These are phyloP conservation scores for Trichoderma gracile DNA, from an alignment of 2,329 filamentous ascomycete genomes.

Conservation along the genomic window DNA sequence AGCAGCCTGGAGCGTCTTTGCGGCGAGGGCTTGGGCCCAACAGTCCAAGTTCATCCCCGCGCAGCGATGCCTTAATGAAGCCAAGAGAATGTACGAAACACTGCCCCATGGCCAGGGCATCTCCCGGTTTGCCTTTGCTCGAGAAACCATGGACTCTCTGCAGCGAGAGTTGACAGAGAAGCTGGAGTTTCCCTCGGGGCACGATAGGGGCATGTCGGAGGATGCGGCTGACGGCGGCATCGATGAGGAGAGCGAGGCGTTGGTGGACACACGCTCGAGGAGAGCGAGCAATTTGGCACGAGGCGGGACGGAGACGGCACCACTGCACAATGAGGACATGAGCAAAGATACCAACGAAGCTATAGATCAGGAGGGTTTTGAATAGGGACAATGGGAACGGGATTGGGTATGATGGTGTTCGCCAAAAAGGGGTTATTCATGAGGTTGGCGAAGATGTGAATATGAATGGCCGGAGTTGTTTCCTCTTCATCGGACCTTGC, in stretches of 20 bases:
- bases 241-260: conserved; percentile 57
- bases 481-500: not conserved
- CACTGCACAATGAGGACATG: conserved; percentile 41
- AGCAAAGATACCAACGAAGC: conserved; percentile 30
- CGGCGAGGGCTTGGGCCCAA: conserved; percentile 79
- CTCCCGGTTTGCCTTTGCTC: conserved; percentile 52
- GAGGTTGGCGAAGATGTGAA: not conserved
- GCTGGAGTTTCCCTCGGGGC: conserved; percentile 40
- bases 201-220: conserved; percentile 42
- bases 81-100: conserved; percentile 56
- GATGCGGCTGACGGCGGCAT: conserved; percentile 45
- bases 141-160: conserved; percentile 54
- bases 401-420: not conserved
- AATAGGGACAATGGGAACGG: conserved; percentile 38
- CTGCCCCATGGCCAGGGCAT: conserved; percentile 54
- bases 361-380: conserved; percentile 44
- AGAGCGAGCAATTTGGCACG: conserved; percentile 57
- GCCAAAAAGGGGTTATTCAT: not conserved
- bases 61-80: conserved; percentile 73
- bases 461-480: not conserved
- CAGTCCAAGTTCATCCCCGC: conserved; percentile 77
- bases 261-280: conserved; percentile 53
- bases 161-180: conserved; percentile 52
- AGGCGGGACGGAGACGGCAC: conserved; percentile 51
- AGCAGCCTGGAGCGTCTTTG: conserved; percentile 83